phyloP scores from a whole-genome alignment of 2,329 filamentous ascomycete species.

The Geoglossum cookeanum region DNA sequence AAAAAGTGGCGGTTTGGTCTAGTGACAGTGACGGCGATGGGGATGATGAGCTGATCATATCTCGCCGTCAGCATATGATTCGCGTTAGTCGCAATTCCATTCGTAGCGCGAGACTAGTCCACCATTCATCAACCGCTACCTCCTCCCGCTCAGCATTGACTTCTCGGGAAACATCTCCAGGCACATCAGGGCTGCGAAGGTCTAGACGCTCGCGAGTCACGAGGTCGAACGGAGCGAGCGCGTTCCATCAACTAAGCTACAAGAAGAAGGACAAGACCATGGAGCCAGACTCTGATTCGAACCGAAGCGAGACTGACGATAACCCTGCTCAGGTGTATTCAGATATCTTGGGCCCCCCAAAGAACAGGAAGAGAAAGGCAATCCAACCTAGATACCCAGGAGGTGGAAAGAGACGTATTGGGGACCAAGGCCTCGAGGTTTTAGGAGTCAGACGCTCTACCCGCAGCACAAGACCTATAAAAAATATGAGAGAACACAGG shows the following conservation, averaged over 20 bases:
- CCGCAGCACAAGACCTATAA: slow-evolving; percentile 14
- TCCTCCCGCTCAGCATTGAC: neutral
- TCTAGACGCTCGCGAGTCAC: neutral
- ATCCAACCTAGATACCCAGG: neutral
- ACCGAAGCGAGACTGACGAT: neutral
- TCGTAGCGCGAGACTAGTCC: neutral
- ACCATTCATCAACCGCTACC: neutral
- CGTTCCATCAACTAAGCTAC: neutral
- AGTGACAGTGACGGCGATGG: neutral
- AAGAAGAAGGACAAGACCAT: neutral
- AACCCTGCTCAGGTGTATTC: neutral
- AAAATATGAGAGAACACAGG: slow-evolving; percentile 26
- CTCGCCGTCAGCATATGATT: neutral
- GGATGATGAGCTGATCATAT: neutral
- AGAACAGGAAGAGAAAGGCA: neutral
- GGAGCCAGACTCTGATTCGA: neutral
- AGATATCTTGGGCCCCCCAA: neutral
- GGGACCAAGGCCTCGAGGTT: neutral
- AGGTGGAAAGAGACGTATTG: neutral
- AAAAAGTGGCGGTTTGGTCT: neutral
- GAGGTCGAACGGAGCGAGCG: neutral
- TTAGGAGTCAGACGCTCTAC: slow-evolving; percentile 18
- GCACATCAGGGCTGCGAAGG: neutral
- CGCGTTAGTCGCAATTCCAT: neutral
- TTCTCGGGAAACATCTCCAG: neutral